A percentile compares a stretch with the other conserved stretches of the same genome.
These are phyloP conservation scores for Plectosphaerella cucumerina DNA, from an alignment of 2,329 filamentous ascomycete species.

Conservation along the genomic window DNA sequence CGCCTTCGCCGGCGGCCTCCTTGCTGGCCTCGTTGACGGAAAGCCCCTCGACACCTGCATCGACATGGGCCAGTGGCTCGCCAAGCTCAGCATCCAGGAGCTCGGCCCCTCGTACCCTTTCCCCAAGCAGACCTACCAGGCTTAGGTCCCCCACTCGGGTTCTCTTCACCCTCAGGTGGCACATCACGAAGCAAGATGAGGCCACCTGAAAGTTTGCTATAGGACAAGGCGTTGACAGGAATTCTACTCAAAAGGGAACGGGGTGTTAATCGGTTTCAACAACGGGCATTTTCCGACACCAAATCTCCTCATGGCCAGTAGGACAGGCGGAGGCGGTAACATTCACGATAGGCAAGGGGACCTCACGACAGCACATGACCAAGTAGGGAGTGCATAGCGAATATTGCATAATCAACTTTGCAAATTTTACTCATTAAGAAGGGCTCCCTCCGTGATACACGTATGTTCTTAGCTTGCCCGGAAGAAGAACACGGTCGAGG, in stretches of 20 bases:
- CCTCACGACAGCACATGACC: not conserved
- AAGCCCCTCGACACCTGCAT: constrained; percentile 74
- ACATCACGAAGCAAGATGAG: no score
- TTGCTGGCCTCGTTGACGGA: constrained; percentile 82
- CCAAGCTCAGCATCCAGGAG: constrained; percentile 89
- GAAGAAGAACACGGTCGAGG: no score
- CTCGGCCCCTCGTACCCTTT: constrained; percentile 90
- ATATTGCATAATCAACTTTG: constrained; percentile 1
- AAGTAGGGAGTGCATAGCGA: not conserved
- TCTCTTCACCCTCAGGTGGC: no score
- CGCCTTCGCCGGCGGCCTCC: constrained; percentile 91
- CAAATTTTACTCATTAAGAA: not conserved
- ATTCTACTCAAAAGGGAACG: not conserved
- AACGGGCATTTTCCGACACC: constrained; percentile 38
- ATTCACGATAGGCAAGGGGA: not conserved
- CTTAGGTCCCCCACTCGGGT: constrained; percentile 17
- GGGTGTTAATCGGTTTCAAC: constrained; percentile 42
- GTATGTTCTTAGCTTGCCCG: no score
- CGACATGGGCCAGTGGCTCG: constrained; percentile 96
- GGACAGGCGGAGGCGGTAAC: not conserved
- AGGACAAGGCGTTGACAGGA: no score
- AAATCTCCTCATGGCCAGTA: not conserved
- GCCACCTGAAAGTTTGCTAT: no score
- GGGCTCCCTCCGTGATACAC: no score
- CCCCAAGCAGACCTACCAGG: constrained; percentile 72